Evolutionary conservation across 208 protist species (phyloP).

Genomic region (Wallacemonas sp.): DNA sequence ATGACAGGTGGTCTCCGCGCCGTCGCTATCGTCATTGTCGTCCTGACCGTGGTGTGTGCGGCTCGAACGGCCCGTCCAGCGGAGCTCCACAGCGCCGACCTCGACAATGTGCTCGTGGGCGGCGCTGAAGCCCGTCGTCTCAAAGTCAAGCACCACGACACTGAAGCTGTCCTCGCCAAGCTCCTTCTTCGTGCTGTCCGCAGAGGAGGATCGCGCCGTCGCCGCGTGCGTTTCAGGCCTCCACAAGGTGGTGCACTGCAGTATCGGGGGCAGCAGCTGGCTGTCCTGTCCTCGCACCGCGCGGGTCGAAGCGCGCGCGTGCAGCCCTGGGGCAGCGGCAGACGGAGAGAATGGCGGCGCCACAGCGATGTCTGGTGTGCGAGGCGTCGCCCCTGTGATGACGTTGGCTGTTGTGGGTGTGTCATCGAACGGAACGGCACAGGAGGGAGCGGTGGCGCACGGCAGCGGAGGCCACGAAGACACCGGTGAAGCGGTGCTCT

Average conservation of each 20-base stretch:
- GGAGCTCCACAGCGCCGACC: constrained; percentile 59
- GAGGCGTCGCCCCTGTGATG: too few species aligned
- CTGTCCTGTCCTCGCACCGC: neutral
- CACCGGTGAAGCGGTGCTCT: neutral
- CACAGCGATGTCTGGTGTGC: too few species aligned
- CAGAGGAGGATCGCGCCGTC: too few species aligned
- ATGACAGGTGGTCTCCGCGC: too few species aligned
- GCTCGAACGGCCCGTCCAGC: constrained; percentile 29
- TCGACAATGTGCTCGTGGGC: constrained; percentile 50
- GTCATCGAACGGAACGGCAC: neutral
- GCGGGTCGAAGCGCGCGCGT: constrained; percentile 14
- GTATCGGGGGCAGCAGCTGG: constrained; percentile 10
- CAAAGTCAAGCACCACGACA: constrained; percentile 54
- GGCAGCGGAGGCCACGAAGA: neutral
- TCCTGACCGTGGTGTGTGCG: neutral
- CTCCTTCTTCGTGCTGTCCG: too few species aligned
- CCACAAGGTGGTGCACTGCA: constrained; percentile 23
- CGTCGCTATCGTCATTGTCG: neutral
- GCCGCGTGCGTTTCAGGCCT: too few species aligned
- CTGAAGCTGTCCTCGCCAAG: constrained; percentile 25
- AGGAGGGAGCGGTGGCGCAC: neutral
- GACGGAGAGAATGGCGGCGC: neutral
- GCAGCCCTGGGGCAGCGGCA: neutral
- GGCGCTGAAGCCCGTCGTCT: constrained; percentile 68
- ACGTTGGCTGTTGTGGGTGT: neutral